These are phyloP conservation scores for Pseudogymnoascus sp. DNA, from an alignment of 2,329 filamentous ascomycete genomes.

Conservation along the genomic window DNA sequence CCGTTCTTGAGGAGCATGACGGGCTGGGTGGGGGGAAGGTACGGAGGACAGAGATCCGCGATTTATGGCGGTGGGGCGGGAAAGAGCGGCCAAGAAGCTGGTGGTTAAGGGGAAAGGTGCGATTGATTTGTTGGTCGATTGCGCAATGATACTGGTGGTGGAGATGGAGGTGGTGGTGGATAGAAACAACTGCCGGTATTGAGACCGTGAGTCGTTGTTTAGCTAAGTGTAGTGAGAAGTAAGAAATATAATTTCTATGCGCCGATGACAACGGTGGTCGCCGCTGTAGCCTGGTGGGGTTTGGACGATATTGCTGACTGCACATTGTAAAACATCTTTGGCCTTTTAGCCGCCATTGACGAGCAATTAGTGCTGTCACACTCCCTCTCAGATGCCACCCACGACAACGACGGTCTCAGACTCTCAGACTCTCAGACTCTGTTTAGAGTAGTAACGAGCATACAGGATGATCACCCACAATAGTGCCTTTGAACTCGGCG, in stretches of 20 bases:
- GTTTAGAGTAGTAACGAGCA: background rate
- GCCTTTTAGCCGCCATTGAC: background rate
- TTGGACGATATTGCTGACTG: background rate
- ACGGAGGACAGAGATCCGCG: background rate
- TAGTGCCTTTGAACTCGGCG: background rate
- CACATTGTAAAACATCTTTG: background rate
- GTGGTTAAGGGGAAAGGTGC: background rate
- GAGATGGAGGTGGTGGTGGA: background rate
- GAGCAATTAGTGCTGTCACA: background rate
- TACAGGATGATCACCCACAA: background rate
- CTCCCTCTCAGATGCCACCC: background rate
- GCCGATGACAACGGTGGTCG: background rate
- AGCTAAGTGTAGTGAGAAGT: background rate
- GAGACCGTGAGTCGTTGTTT: background rate
- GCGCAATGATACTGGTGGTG: background rate
- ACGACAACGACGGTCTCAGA: background rate
- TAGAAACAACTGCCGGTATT: background rate
- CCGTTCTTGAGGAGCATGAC: background rate
- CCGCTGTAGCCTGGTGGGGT: background rate
- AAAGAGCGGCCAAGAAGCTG: background rate
- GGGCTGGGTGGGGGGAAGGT: background rate
- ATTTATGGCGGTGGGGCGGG: background rate
- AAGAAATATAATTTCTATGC: background rate
- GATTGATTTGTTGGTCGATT: background rate
- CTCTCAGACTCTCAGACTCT: background rate